Percentiles rank a stretch among this genome's conserved stretches.
These are phyloP conservation scores for Cercospora beticola DNA, from an alignment of 2,329 filamentous ascomycete genomes.

Conservation along the genomic window DNA sequence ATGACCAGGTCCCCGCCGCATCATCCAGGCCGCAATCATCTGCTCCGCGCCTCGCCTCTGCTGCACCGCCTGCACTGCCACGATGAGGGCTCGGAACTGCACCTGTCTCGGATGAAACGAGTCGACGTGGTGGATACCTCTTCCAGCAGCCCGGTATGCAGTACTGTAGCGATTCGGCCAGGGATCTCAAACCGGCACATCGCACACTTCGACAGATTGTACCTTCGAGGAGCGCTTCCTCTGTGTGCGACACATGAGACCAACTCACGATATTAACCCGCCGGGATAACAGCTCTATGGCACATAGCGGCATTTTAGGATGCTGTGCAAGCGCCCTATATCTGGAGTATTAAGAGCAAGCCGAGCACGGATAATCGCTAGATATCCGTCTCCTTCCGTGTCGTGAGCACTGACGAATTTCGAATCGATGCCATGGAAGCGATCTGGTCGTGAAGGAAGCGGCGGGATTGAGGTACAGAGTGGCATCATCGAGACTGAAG, in stretches of 20 bases:
- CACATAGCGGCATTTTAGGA: background rate
- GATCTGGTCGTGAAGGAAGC: background rate
- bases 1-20: background rate
- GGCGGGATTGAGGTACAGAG: background rate
- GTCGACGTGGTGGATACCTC: conserved; percentile 3
- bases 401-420: background rate
- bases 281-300: background rate
- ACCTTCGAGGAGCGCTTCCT: background rate
- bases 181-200: conserved; percentile 12
- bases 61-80: conserved; percentile 1
- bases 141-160: conserved; percentile 26
- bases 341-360: background rate
- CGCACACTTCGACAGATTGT: background rate
- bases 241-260: background rate
- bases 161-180: background rate
- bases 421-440: background rate
- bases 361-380: background rate
- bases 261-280: background rate
- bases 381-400: background rate
- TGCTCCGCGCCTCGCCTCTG: background rate
- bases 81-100: background rate
- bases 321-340: background rate
- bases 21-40: background rate
- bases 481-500: background rate
- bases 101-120: conserved; percentile 4